These are phyloP conservation scores for Monosporascus sp. DNA, from an alignment of 2,329 filamentous ascomycete species.

Conservation along the genomic window DNA sequence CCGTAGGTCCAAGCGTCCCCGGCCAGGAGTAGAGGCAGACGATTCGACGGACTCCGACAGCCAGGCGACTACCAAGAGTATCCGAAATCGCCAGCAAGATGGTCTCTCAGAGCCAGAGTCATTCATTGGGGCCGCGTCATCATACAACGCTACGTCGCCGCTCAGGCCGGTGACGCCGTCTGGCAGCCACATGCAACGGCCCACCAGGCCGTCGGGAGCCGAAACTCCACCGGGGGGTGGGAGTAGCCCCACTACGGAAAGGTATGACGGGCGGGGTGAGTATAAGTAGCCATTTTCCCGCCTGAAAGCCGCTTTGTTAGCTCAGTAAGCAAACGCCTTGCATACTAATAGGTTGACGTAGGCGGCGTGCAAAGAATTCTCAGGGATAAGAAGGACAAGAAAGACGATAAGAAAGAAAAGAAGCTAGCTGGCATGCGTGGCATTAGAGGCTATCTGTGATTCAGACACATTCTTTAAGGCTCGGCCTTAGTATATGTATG, in stretches of 20 bases:
- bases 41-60: slow-evolving; percentile 32
- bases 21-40: slow-evolving; percentile 29
- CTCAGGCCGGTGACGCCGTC: slow-evolving; percentile 30
- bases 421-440: slow-evolving; percentile 32
- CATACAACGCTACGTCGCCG: slow-evolving; percentile 40
- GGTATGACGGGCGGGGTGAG: slow-evolving; percentile 44
- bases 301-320: no score
- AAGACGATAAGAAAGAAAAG: slow-evolving; percentile 40
- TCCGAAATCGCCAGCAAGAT: slow-evolving; percentile 31
- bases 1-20: slow-evolving; percentile 9
- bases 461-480: neutral
- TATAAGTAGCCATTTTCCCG: slow-evolving; percentile 2
- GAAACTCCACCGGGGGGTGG: slow-evolving; percentile 24
- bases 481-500: neutral
- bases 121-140: slow-evolving; percentile 33
- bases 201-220: slow-evolving; percentile 33
- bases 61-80: slow-evolving; percentile 15
- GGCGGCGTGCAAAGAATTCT: slow-evolving; percentile 45
- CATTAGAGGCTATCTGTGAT: slow-evolving; percentile 33
- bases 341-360: slow-evolving; percentile 19
- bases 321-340: no score
- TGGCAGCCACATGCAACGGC: slow-evolving; percentile 24
- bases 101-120: slow-evolving; percentile 41
- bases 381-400: slow-evolving; percentile 43
- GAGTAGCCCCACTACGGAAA: slow-evolving; percentile 31